Base-by-base conservation (phyloP, 1,284 basidiomycete genomes). In the Schizophyllum amplum region DNA sequence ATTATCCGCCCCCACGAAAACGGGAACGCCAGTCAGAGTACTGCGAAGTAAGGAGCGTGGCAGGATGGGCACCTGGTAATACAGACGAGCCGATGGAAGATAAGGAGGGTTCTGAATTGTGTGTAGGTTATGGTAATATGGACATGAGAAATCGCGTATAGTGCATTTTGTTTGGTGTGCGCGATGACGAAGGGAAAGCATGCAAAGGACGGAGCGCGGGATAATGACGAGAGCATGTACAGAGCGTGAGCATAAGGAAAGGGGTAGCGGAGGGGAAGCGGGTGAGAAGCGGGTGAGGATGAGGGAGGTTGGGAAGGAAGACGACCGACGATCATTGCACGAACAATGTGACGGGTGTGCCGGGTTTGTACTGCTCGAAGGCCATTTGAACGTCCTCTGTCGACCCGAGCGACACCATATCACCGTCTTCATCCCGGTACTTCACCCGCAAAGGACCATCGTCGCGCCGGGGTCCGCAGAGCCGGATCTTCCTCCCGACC, bases 321-420 rank as follows among this genome's bases (percentile, higher is more conserved):
- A 13, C 33, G 33, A 42, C 33, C 13, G 7, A 17, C 6, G 33
- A 42, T 42, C 33, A 42, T 9, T 42, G 33, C 65, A 90, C 88
- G 69, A 81, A 89, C 54, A 90, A 78, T 21, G 82, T 86, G 57
- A 90, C 86, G 71, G 88, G 86, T 61, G 82, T 84, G 24, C 84
- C 86, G 21, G 84, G 83, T 61, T 81, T 76, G 70, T 81, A 83
- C 59, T 83, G 80, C 70, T 93, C 91, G 63, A 94, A 92, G 51
- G 92, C 91, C 83, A 94, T 92, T 61, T 90, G 87, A 21, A 94
- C 87, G 68, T 94, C 92, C 68, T 94, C 92, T 52, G 90, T 92
- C 53, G 89, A 92, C 25, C 86, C 87, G 60, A 94, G 78, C 46
- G 84, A 86, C 52, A 95, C 83, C 78, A 90, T 76, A 68, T 94